Conservation (phyloP, 2,329 filamentous ascomycete genomes). For the Sporothrix dimorphospora region DNA sequence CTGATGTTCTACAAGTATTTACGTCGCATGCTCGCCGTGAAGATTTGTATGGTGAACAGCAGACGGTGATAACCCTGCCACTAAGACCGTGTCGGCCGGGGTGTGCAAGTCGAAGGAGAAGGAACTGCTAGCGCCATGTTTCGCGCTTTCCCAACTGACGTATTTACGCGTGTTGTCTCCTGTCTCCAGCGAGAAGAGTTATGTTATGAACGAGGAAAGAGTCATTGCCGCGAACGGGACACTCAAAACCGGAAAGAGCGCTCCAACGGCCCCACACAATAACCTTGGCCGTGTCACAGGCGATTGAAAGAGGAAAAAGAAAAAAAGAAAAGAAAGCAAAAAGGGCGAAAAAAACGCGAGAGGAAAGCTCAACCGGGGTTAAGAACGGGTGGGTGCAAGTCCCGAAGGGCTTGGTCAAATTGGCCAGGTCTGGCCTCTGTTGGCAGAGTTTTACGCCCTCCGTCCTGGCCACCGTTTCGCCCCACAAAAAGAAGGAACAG, state of each 20-base stretch:
- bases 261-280: slow-evolving; percentile 13
- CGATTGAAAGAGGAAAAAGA: background rate
- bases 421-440: background rate
- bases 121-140: background rate
- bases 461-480: background rate
- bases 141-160: background rate
- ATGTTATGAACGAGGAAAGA: background rate
- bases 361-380: background rate
- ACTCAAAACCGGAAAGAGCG: background rate
- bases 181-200: background rate
- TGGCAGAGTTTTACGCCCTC: background rate
- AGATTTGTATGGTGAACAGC: background rate
- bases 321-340: no score
- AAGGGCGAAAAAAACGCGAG: background rate
- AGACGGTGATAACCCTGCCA: background rate
- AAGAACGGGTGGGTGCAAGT: background rate
- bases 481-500: slow-evolving; percentile 17
- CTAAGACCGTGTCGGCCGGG: background rate
- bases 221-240: background rate
- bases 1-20: background rate
- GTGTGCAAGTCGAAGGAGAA: background rate
- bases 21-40: background rate
- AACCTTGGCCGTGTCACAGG: background rate
- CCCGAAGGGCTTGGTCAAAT: background rate
- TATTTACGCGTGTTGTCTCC: slow-evolving; percentile 4